Conservation (phyloP, 805 yeast species). For the Maudiozyma saulgeensis region DNA sequence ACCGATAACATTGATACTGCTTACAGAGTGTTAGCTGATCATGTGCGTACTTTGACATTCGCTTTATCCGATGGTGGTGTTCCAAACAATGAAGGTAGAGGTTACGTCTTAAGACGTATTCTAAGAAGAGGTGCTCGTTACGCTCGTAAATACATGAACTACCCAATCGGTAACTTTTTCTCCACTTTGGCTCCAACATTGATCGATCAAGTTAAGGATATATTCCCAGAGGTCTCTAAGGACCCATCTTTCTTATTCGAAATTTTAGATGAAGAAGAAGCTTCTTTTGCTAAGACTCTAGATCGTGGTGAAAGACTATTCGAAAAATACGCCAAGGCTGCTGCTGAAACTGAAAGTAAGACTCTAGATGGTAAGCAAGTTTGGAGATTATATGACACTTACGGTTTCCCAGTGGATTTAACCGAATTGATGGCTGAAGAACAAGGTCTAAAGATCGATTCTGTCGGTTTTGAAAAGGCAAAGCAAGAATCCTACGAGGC, state of each 20-base stretch:
- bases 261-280: conserved; percentile 92
- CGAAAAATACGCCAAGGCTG: conserved; percentile 82
- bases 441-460: conserved; percentile 86
- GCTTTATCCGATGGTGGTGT: conserved; percentile 98
- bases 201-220: conserved; percentile 74
- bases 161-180: conserved; percentile 90
- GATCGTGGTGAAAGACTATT: conserved; percentile 97
- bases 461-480: conserved; percentile 85
- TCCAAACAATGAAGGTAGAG: conserved; percentile 98
- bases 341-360: conserved; percentile 64
- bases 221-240: conserved; percentile 83
- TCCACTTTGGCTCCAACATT: conserved; percentile 87
- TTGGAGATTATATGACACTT: conserved; percentile 97
- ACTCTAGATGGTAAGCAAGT: conserved; percentile 87
- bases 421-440: conserved; percentile 99
- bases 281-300: conserved; percentile 86
- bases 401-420: conserved; percentile 97
- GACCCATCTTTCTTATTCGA: conserved; percentile 72
- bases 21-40: conserved; percentile 96
- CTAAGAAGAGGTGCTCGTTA: conserved; percentile 96
- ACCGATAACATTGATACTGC: conserved; percentile 95
- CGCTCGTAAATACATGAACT: conserved; percentile 91
- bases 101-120: conserved; percentile 93
- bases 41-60: conserved; percentile 91
- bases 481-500: conserved; percentile 86